Evolutionary conservation across 2,329 filamentous ascomycete genomes (phyloP).

Genomic region (Metarhizium anisopliae): DNA sequence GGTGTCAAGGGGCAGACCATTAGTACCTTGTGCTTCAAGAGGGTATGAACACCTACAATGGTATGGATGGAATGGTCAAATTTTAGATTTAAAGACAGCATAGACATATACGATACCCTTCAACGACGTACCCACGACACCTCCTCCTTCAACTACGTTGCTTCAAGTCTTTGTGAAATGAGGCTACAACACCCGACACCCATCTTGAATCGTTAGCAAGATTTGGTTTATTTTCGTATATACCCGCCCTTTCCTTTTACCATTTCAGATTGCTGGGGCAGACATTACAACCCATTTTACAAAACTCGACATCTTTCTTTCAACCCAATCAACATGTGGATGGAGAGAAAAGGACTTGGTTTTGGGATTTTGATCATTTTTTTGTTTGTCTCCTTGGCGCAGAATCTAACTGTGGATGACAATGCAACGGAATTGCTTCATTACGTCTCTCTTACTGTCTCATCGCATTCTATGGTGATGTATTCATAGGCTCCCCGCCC

Average conservation of each 20-base stretch:
- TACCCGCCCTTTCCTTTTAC: not conserved
- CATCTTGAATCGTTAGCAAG: not conserved
- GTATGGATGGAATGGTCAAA: not conserved
- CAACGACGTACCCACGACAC: not conserved
- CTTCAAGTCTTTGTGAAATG: not conserved
- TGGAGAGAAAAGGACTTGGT: not conserved
- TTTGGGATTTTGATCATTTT: not conserved
- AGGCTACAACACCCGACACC: not conserved
- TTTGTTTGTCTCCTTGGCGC: not conserved
- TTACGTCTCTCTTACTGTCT: conserved; percentile 27
- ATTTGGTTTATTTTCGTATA: not conserved
- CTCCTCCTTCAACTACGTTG: not conserved
- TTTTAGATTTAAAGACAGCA: not conserved
- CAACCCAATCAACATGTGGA: not conserved
- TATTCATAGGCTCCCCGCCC: conserved; percentile 54
- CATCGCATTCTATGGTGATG: conserved; percentile 48
- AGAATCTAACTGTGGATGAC: conserved; percentile 1
- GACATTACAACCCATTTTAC: not conserved
- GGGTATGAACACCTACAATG: conserved; percentile 8
- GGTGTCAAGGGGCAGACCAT: conserved; percentile 84
- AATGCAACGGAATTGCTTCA: conserved; percentile 44
- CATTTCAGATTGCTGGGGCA: not conserved
- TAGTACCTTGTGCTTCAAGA: conserved; percentile 74
- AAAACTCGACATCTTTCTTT: not conserved
- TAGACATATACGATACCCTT: not conserved